phyloP scores from a whole-genome alignment of 164 flowering plant genomes.

The Aristolochia fimbriata region DNA sequence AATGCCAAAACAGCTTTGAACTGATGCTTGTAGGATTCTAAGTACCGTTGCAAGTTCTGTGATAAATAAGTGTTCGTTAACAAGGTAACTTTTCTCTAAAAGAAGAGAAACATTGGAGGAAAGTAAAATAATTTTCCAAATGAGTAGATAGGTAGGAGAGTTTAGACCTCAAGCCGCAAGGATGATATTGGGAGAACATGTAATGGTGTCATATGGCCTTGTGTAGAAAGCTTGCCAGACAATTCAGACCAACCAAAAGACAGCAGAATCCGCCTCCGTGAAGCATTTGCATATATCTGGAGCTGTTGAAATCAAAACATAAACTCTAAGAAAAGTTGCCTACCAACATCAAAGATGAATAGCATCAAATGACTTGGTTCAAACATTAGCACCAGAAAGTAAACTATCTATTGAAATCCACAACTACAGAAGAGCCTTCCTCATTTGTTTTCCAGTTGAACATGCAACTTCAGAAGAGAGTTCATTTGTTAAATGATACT shows the following conservation, averaged over 20 bases:
- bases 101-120: neutral
- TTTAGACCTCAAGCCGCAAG: slow-evolving; percentile 38
- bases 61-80: neutral
- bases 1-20: slow-evolving; percentile 55
- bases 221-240: slow-evolving; percentile 33
- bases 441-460: neutral
- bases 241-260: slow-evolving; percentile 54
- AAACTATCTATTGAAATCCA: neutral
- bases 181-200: slow-evolving; percentile 65
- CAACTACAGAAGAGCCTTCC: neutral
- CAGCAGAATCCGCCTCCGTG: slow-evolving; percentile 53
- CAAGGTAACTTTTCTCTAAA: neutral
- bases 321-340: too few relatives aligned
- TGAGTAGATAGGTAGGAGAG: neutral
- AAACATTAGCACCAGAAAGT: slow-evolving; percentile 24
- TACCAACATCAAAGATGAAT: too few relatives aligned
- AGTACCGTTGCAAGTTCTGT: slow-evolving; percentile 39
- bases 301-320: too few relatives aligned
- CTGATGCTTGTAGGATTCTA: slow-evolving; percentile 29
- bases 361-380: too few relatives aligned
- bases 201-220: slow-evolving; percentile 45
- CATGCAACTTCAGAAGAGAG: too few relatives aligned
- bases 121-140: too few relatives aligned
- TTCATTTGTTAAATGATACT: too few relatives aligned
- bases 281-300: slow-evolving; percentile 42